A percentile compares a stretch with the other conserved stretches of the same genome.
phyloP scores from a whole-genome alignment of 345 rosid genomes.

The Excoecaria cochinchinensis region DNA sequence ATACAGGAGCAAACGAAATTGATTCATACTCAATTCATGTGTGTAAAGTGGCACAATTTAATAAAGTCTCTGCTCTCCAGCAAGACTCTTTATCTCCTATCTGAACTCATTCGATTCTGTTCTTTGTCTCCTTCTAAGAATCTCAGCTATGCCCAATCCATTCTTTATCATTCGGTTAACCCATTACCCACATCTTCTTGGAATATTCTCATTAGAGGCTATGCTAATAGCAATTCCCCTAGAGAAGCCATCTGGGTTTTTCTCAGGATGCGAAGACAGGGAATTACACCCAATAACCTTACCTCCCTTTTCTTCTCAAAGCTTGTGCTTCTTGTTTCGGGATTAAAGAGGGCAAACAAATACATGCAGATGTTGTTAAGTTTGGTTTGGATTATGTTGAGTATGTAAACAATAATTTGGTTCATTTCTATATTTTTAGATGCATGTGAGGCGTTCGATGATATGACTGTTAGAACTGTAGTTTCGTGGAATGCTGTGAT shows the following conservation, averaged over 20 bases:
- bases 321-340: conserved; percentile 52
- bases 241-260: conserved; percentile 50
- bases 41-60: too few species aligned
- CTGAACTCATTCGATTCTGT: conserved; percentile 51
- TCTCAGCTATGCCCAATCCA: conserved; percentile 44
- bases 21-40: too few species aligned
- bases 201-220: conserved; percentile 66
- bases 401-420: conserved; percentile 61
- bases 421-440: conserved; percentile 50
- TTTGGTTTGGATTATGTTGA: conserved; percentile 62
- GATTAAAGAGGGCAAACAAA: conserved; percentile 58
- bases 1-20: too few species aligned
- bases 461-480: conserved; percentile 58
- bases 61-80: conserved; percentile 50
- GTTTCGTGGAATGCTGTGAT: conserved; percentile 83
- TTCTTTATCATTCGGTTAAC: conserved; percentile 40
- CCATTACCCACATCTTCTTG: conserved; percentile 53
- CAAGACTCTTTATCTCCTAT: conserved; percentile 44
- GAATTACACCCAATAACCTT: conserved; percentile 55
- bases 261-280: conserved; percentile 57
- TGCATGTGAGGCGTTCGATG: conserved; percentile 66
- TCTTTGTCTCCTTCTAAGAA: conserved; percentile 44
- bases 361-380: conserved; percentile 60
- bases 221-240: conserved; percentile 53
- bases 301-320: conserved; percentile 72